Percentiles rank a stretch among this genome's conserved stretches.
Evolutionary conservation across 345 rosid species (phyloP).

Genomic region (Lenwebbia sp.): DNA sequence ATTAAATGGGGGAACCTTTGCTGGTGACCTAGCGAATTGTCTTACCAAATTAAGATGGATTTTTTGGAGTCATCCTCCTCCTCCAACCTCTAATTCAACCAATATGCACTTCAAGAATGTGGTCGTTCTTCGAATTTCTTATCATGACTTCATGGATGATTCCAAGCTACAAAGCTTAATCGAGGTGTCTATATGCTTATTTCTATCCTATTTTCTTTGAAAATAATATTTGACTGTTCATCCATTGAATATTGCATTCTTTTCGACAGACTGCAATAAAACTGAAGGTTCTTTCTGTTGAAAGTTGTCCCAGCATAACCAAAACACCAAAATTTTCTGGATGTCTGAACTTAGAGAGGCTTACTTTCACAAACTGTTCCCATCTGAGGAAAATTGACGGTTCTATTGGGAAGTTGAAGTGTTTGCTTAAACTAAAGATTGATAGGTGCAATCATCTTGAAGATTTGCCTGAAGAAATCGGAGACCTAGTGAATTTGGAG

Average conservation of each 20-base stretch:
- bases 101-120: background rate
- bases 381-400: background rate
- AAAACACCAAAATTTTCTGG: background rate
- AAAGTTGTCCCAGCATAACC: rapidly evolving
- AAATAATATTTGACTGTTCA: background rate
- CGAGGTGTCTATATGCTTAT: background rate
- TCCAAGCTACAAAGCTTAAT: background rate
- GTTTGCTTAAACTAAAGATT: background rate
- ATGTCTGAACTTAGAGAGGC: background rate
- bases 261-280: background rate
- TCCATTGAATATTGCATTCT: background rate
- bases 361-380: background rate
- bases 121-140: background rate
- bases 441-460: background rate
- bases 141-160: background rate
- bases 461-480: background rate
- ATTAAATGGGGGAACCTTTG: background rate
- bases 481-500: background rate
- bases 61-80: background rate
- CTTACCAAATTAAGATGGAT: background rate
- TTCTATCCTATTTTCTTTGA: background rate
- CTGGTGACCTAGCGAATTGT: background rate
- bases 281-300: background rate
- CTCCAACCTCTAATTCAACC: background rate
- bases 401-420: background rate